Evolutionary conservation across 1,139 yeast genomes (phyloP).

Genomic region (Groenewaldozyma sp.): DNA sequence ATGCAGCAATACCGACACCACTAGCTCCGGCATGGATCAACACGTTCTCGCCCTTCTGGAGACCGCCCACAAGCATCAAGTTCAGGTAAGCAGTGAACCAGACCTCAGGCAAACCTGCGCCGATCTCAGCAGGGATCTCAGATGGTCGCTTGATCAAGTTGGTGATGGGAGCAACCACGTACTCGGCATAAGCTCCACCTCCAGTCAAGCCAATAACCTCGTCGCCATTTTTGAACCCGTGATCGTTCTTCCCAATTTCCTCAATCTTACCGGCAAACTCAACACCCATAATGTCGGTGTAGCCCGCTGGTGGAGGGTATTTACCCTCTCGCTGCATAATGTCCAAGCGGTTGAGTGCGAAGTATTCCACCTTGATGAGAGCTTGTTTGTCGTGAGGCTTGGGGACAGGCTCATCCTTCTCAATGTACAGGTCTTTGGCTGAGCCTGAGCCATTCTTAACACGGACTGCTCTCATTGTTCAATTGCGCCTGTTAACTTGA

Average conservation of each 20-base stretch:
- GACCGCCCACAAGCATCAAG: constrained; percentile 22
- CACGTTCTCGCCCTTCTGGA: constrained; percentile 23
- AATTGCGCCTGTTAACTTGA: neutral
- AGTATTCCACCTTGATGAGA: constrained; percentile 25
- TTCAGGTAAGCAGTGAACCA: constrained; percentile 33
- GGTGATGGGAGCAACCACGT: constrained; percentile 22
- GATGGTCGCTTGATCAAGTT: constrained; percentile 23
- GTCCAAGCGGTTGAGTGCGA: constrained; percentile 31
- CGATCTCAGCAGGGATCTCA: constrained; percentile 19
- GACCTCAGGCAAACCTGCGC: constrained; percentile 30
- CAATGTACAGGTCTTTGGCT: constrained; percentile 22
- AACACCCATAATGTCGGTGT: constrained; percentile 27
- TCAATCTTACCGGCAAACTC: constrained; percentile 30
- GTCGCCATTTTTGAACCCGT: constrained; percentile 26
- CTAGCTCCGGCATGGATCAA: constrained; percentile 31
- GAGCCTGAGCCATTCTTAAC: constrained; percentile 23
- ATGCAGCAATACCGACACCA: constrained; percentile 30
- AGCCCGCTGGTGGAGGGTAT: constrained; percentile 27
- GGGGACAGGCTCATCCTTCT: constrained; percentile 17
- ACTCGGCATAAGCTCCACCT: constrained; percentile 34
- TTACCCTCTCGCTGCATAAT: constrained; percentile 22
- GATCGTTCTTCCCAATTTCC: constrained; percentile 13
- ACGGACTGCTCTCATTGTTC: constrained; percentile 23
- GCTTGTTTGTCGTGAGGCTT: constrained; percentile 18
- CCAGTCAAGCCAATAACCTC: constrained; percentile 29